phyloP scores from a whole-genome alignment of 163 green algal genomes.

The Prototheca stagnorum region DNA sequence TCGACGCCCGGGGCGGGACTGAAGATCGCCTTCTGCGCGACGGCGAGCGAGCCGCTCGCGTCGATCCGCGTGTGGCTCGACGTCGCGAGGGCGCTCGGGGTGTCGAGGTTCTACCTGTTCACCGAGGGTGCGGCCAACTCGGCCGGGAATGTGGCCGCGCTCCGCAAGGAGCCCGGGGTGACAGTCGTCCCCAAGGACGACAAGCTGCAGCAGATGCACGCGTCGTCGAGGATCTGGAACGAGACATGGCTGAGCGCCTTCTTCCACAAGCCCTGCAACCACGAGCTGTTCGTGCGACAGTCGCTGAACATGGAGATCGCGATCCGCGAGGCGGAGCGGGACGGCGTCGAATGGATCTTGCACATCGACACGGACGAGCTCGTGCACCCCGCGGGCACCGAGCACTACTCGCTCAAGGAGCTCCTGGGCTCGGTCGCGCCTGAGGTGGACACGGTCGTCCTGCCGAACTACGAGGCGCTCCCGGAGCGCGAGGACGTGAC shows the following conservation, averaged over 20 bases:
- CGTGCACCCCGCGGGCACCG: constrained; percentile 46
- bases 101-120: constrained; percentile 57
- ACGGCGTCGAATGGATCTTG: constrained; percentile 57
- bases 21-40: constrained; percentile 54
- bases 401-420: constrained; percentile 41
- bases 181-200: constrained; percentile 30
- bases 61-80: constrained; percentile 47
- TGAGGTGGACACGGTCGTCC: constrained; percentile 54
- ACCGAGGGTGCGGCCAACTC: constrained; percentile 37
- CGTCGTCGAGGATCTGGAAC: constrained; percentile 51
- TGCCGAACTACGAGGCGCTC: constrained; percentile 67
- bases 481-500: constrained; percentile 43
- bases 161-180: constrained; percentile 21
- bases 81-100: constrained; percentile 48
- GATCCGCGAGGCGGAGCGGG: constrained; percentile 33
- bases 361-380: constrained; percentile 81
- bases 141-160: constrained; percentile 6
- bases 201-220: constrained; percentile 37
- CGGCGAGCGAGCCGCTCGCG: constrained; percentile 35
- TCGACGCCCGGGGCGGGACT: no score
- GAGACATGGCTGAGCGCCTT: constrained; percentile 67
- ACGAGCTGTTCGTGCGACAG: constrained; percentile 77
- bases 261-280: constrained; percentile 80
- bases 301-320: constrained; percentile 69
- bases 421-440: constrained; percentile 11